Percentiles rank a stretch among this genome's conserved stretches.
These are phyloP conservation scores for Chimonanthus praecox DNA, from an alignment of 164 flowering plant species.

Conservation along the genomic window DNA sequence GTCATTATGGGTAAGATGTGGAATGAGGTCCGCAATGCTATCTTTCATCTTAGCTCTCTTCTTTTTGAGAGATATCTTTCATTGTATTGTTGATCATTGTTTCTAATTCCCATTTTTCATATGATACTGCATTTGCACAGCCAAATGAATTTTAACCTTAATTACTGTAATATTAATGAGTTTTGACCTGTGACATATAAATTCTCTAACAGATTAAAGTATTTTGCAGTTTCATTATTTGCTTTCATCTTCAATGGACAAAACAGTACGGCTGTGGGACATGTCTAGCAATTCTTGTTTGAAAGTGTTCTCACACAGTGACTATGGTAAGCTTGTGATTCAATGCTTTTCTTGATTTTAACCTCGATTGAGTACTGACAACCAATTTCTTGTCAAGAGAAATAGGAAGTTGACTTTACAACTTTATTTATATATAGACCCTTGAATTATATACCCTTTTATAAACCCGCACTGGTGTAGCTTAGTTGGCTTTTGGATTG, in stretches of 20 bases:
- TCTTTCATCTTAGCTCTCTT: too few species aligned
- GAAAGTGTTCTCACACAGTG: slow-evolving; percentile 89
- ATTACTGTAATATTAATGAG: neutral
- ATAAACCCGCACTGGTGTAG: neutral
- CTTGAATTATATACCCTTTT: neutral
- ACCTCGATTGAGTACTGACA: neutral
- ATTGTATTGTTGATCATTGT: too few species aligned
- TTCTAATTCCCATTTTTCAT: too few species aligned
- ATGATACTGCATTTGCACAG: too few species aligned
- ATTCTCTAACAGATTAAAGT: slow-evolving; percentile 1
- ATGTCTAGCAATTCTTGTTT: slow-evolving; percentile 76
- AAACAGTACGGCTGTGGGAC: slow-evolving; percentile 96
- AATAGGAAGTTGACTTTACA: neutral
- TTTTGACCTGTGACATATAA: neutral
- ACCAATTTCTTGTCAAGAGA: neutral
- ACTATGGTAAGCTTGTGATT: slow-evolving; percentile 55
- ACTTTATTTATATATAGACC: too few species aligned
- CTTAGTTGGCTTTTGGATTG: neutral
- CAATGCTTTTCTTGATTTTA: neutral
- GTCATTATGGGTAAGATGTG: too few species aligned
- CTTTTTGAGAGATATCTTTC: too few species aligned
- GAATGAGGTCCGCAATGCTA: too few species aligned
- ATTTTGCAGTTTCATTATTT: slow-evolving; percentile 48
- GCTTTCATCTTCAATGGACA: slow-evolving; percentile 99
- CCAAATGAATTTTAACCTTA: neutral